A percentile compares a stretch with the other conserved stretches of the same genome.
Evolutionary conservation across 106 monocot genomes (phyloP).

Genomic region (Iris macrosiphon): DNA sequence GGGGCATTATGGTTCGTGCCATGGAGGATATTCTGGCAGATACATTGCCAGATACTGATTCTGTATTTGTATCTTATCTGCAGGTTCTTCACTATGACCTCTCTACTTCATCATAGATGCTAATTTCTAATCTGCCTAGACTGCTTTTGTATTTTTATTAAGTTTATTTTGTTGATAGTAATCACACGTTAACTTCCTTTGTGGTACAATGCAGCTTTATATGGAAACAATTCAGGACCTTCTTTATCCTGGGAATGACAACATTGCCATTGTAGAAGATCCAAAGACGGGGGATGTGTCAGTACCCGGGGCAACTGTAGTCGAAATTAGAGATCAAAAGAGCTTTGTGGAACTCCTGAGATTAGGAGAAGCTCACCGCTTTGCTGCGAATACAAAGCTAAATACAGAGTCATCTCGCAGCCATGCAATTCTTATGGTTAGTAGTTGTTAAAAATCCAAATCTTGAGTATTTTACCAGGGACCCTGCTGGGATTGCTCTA

Average conservation of each 20-base stretch:
- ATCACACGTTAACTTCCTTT: slow-evolving; percentile 7
- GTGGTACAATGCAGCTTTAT: slow-evolving; percentile 55
- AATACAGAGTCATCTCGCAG: slow-evolving; percentile 99
- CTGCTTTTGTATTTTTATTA: too few species aligned
- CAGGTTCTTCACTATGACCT: too few species aligned
- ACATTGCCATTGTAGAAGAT: slow-evolving; percentile 89
- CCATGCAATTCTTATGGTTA: slow-evolving; percentile 96
- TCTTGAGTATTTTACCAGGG: not conserved
- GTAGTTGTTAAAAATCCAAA: not conserved
- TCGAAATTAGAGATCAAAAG: slow-evolving; percentile 77
- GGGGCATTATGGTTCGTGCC: slow-evolving; percentile 97
- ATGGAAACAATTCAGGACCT: slow-evolving; percentile 99
- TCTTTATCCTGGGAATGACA: slow-evolving; percentile 87
- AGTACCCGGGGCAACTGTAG: slow-evolving; percentile 74
- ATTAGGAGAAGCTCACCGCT: slow-evolving; percentile 90
- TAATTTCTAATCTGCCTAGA: too few species aligned
- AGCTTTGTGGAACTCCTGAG: slow-evolving; percentile 89
- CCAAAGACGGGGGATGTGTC: slow-evolving; percentile 97
- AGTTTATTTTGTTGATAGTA: too few species aligned
- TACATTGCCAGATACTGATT: slow-evolving; percentile 64
- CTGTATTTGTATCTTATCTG: slow-evolving; percentile 84
- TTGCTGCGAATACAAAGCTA: slow-evolving; percentile 95
- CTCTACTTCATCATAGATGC: too few species aligned
- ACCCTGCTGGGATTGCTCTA: not conserved
- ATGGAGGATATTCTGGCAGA: slow-evolving; percentile 96